These are phyloP conservation scores for Xylaria polymorpha DNA, from an alignment of 2,329 filamentous ascomycete species.

Conservation along the genomic window DNA sequence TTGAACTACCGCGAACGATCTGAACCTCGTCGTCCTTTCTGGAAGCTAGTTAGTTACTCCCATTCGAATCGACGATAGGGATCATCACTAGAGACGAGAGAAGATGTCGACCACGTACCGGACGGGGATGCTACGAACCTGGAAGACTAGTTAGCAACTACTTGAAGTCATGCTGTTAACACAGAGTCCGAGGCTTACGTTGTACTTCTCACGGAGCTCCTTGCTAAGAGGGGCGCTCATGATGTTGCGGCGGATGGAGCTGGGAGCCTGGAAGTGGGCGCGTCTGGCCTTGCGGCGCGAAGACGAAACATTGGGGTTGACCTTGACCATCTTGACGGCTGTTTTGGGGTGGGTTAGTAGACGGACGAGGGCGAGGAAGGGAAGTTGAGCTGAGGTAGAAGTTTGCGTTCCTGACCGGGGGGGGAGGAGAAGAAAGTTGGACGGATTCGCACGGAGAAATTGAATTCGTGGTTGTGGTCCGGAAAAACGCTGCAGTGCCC, in stretches of 20 bases:
- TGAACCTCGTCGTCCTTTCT: slow-evolving; percentile 95
- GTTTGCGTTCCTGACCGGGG: slow-evolving; percentile 31
- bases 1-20: slow-evolving; percentile 92
- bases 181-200: slow-evolving; percentile 58
- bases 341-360: slow-evolving; percentile 33
- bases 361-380: slow-evolving; percentile 14
- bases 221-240: slow-evolving; percentile 97
- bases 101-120: slow-evolving; percentile 50
- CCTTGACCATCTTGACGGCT: slow-evolving; percentile 51
- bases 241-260: slow-evolving; percentile 92
- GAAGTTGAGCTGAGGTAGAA: slow-evolving; percentile 35
- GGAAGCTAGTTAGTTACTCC: neutral
- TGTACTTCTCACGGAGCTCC: slow-evolving; percentile 99
- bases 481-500: slow-evolving; percentile 44
- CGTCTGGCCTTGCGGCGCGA: slow-evolving; percentile 98
- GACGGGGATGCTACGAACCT: slow-evolving; percentile 87
- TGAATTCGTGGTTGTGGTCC: slow-evolving; percentile 35
- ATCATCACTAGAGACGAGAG: no score
- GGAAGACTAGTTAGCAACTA: no score
- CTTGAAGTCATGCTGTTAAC: no score
- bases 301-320: slow-evolving; percentile 46
- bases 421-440: slow-evolving; percentile 38
- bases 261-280: slow-evolving; percentile 96
- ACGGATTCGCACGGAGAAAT: slow-evolving; percentile 35
- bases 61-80: neutral